Evolutionary conservation across 495 filamentous ascomycete species (phyloP).

Genomic region (Symbiotaphrina buchneri): DNA sequence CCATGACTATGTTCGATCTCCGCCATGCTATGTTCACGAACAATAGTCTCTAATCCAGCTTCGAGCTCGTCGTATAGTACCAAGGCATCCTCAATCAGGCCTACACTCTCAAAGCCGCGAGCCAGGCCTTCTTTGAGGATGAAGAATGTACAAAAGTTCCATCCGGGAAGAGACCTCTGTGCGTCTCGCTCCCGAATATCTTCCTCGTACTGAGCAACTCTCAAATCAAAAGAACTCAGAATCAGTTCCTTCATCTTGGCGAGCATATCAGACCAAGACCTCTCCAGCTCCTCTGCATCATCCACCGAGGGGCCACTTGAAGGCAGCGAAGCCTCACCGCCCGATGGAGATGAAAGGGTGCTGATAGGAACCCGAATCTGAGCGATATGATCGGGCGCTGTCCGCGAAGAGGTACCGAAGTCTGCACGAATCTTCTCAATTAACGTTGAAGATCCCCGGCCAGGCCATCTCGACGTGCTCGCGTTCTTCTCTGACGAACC

Average conservation of each 20-base stretch:
- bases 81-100: constrained; percentile 83
- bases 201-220: constrained; percentile 88
- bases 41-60: constrained; percentile 58
- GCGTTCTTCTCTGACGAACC: constrained; percentile 18
- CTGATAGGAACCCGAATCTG: constrained; percentile 47
- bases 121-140: constrained; percentile 90
- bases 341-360: constrained; percentile 10
- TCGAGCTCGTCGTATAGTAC: constrained; percentile 83
- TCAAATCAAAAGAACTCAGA: constrained; percentile 68
- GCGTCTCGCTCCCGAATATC: constrained; percentile 87
- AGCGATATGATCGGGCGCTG: constrained; percentile 52
- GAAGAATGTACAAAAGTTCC: constrained; percentile 99
- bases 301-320: constrained; percentile 18
- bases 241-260: constrained; percentile 74
- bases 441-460: constrained; percentile 53
- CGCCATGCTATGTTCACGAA: constrained; percentile 43
- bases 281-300: constrained; percentile 42
- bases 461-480: constrained; percentile 41
- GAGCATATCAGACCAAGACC: constrained; percentile 63
- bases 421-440: constrained; percentile 80
- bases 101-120: constrained; percentile 85
- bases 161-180: constrained; percentile 72
- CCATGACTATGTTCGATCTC: constrained; percentile 33
- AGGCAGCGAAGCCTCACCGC: constrained; percentile 11
- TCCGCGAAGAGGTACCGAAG: constrained; percentile 73